Evolutionary conservation across 495 filamentous ascomycete genomes (phyloP), one percentile per base, ranked within the genome.

Genomic region (Chaetomium fimeti): DNA sequence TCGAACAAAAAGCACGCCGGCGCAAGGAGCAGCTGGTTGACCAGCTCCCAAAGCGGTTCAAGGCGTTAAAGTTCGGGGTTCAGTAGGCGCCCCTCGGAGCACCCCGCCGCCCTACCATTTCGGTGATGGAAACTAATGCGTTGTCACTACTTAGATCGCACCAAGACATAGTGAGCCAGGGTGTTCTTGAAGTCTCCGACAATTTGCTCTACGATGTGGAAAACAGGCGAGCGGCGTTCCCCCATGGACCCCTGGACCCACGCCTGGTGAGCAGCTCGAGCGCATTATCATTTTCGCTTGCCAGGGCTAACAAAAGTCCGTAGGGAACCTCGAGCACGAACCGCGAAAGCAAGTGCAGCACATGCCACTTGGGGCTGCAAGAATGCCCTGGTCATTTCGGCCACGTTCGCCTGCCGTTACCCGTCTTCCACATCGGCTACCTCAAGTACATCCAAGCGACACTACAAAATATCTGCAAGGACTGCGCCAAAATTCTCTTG

Each of bases 381-480:
- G 81, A 86, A 52, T 98, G 94, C 74, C 93, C 92, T 66, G 94
- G 94, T 27, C 94, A 98, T 76, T 98, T 97, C 66, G 94, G 94
- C 47, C 89, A 96, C 76, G 87, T 98, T 63, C 84, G 88, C 72
- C 83, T 98, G 24, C 91, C 92, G 9, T 82, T 98, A 13, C 94
- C 94, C 6, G 89, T 89, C 29, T 97, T 97, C 69, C 94, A 98
- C 71, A 90, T 98, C 66, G 94, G 94, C 61, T 98, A 97, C 70
- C 88, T 98, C 70, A 93, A 90, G 70, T 89, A 92, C 66, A 91
- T 93, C 48, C 91, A 95, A 63, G 84, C 85, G 20, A 92, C 96
- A 51, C 81, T 98, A 40, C 91, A 97, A 71, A 88, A 91, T 66
- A 93, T 98, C 67, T 98, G 94, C 86, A 98, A 98, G 77, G 83